phyloP scores from a whole-genome alignment of 1,139 yeast genomes.

The Hyphopichia khmerensis region DNA sequence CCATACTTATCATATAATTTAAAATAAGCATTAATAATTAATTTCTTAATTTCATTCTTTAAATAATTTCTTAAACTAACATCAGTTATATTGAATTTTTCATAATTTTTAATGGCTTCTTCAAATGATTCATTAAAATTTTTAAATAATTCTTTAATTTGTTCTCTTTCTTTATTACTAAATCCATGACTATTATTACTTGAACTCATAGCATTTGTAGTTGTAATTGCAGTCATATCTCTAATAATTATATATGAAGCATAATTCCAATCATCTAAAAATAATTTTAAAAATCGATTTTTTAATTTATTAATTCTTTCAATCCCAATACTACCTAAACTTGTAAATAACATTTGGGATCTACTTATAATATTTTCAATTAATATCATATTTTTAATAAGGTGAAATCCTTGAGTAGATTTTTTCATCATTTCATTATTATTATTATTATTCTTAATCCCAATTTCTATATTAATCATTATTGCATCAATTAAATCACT shows the following conservation, averaged over 20 bases:
- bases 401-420: conserved; percentile 63
- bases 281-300: conserved; percentile 72
- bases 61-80: conserved; percentile 59
- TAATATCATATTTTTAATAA: conserved; percentile 69
- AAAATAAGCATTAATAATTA: conserved; percentile 79
- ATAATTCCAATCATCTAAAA: conserved; percentile 81
- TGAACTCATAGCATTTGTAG: conserved; percentile 24
- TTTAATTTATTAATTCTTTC: conserved; percentile 68
- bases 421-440: conserved; percentile 32
- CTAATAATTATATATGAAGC: conserved; percentile 70
- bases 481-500: conserved; percentile 78
- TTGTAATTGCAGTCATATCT: conserved; percentile 63
- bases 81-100: conserved; percentile 65
- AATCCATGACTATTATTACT: conserved; percentile 32
- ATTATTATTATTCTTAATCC: conserved; percentile 39
- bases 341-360: conserved; percentile 49
- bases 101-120: conserved; percentile 63
- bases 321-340: conserved; percentile 64
- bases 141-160: conserved; percentile 80
- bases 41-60: conserved; percentile 62
- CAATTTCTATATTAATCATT: conserved; percentile 55
- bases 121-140: conserved; percentile 83
- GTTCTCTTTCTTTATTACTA: conserved; percentile 74
- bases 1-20: conserved; percentile 78
- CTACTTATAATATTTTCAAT: conserved; percentile 73